phyloP scores from a whole-genome alignment of 2,329 filamentous ascomycete genomes.

The Colletotrichum nymphaeae region DNA sequence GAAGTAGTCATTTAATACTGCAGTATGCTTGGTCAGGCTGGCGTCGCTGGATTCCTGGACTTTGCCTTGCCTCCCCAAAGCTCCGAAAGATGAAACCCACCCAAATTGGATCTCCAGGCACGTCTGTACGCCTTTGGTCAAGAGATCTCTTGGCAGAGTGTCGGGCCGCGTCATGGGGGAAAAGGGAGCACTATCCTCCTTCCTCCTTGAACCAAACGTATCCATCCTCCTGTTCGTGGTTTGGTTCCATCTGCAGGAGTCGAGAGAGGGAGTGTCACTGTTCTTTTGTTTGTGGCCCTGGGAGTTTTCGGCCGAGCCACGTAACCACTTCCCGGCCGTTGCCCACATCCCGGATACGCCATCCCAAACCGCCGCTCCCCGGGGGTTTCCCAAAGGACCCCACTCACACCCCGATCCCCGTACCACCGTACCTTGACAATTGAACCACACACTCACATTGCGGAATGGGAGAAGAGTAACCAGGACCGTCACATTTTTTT shows the following conservation, averaged over 20 bases:
- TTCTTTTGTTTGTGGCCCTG: background rate
- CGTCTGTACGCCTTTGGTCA: conserved; percentile 2
- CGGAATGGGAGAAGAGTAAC: background rate
- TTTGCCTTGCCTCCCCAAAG: background rate
- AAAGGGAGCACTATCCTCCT: background rate
- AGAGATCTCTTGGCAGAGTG: conserved; percentile 16
- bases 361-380: conserved; percentile 3
- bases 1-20: background rate
- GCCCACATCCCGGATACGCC: conserved; percentile 32
- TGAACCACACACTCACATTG: background rate
- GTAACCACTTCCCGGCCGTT: conserved; percentile 6
- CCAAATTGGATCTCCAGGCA: conserved; percentile 16
- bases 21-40: background rate
- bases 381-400: background rate
- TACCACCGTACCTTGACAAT: background rate
- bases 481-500: no score
- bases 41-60: no score
- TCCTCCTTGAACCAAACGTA: background rate
- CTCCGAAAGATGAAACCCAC: conserved; percentile 17
- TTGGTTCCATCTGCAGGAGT: background rate
- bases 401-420: background rate
- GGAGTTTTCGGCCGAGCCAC: conserved; percentile 25
- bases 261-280: background rate
- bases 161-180: conserved; percentile 12
- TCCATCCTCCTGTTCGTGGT: background rate